Percentiles rank a stretch among this genome's conserved stretches.
phyloP scores from a whole-genome alignment of 148 eudicot genomes.

The Camellia granthamiana region DNA sequence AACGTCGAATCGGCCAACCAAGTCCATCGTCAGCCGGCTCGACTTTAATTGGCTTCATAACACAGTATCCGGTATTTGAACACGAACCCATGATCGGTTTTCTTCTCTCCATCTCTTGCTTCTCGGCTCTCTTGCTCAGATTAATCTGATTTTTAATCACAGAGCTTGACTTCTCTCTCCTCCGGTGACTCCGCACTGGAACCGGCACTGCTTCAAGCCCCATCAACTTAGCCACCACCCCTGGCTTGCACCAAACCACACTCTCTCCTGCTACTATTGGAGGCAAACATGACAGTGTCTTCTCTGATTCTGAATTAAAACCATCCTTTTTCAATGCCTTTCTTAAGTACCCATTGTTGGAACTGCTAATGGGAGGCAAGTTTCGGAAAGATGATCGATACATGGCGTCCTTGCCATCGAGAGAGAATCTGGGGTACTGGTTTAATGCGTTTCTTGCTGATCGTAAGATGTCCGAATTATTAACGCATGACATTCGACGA shows the following conservation, averaged over 20 bases:
- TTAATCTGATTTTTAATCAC: conserved; percentile 30
- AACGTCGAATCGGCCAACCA: conserved; percentile 31
- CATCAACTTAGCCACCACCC: conserved; percentile 79
- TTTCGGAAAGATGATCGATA: conserved; percentile 63
- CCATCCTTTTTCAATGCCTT: conserved; percentile 18
- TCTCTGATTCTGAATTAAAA: conserved; percentile 19
- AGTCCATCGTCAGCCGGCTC: conserved; percentile 33
- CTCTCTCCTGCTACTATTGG: conserved; percentile 63
- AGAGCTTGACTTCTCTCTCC: conserved; percentile 33
- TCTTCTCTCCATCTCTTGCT: conserved; percentile 36
- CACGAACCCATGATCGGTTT: conserved; percentile 24
- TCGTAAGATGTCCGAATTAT: conserved; percentile 75
- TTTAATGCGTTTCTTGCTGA: conserved; percentile 76
- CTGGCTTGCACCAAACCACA: conserved; percentile 90
- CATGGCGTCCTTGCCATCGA: conserved; percentile 87
- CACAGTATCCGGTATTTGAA: conserved; percentile 37
- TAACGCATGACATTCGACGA: conserved; percentile 88
- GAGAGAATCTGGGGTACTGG: conserved; percentile 91
- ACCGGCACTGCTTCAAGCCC: conserved; percentile 85
- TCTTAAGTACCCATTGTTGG: background rate
- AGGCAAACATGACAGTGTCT: conserved; percentile 33
- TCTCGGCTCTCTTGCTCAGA: conserved; percentile 38
- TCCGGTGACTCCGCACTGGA: conserved; percentile 32
- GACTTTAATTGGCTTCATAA: conserved; percentile 38
- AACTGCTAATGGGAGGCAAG: background rate